Conservation (phyloP, 176 grass and related monocot species). For the Hordeum vulgare region MorexV3_pseudomolecules_assembly NC_058518.1:307400937-307401436, state of each 20-base stretch:
- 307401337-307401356: conserved; percentile 30
- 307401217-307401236: conserved; percentile 75
- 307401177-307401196: conserved; percentile 90
- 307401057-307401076: background rate
- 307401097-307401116: too few species aligned
- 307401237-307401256: conserved; percentile 42
- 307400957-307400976: conserved; percentile 12
- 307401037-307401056: background rate
- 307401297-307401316: conserved; percentile 30
- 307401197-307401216: conserved; percentile 65
- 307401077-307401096: too few species aligned
- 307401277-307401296: conserved; percentile 23
- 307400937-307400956: background rate
- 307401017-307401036: background rate
- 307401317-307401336: conserved; percentile 77
- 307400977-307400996: background rate
- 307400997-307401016: background rate
- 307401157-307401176: conserved; percentile 88
- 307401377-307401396: background rate
- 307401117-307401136: background rate
- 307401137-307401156: conserved; percentile 10
- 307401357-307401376: background rate
- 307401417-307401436: conserved; percentile 88
- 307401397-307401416: conserved; percentile 59
- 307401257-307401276: conserved; percentile 29